Evolutionary conservation across 1,139 yeast genomes (phyloP), one percentile per base, ranked within the genome.

Genomic region (Magnusiomyces fungicola): DNA sequence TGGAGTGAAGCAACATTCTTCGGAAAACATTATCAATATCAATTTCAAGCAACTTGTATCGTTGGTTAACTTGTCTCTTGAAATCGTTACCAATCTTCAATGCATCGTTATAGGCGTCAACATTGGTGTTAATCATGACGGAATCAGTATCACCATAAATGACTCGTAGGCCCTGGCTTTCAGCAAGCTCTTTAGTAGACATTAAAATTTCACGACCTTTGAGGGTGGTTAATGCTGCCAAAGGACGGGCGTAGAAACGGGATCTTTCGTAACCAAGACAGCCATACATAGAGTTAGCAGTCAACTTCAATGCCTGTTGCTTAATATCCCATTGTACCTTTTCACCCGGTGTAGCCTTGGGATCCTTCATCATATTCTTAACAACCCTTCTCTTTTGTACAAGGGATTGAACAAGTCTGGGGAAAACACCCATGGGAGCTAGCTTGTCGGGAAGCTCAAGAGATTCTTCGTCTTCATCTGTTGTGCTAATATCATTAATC

Each of bases 91-190:
- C 99, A 56, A 89, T 83, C 59, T 76, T 76, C 42, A 87, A 68
- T 0, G 98, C 96, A 43, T 86, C 96, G 32, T 70, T 68, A 61
- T 77, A 84, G 39, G 71, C 75, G 51, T 76, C 79, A 42, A 80
- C 83, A 42, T 90, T 90, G 1, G 97, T 89, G 66, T 92, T 95
- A 63, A 94, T 89, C 99, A 94, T 94, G 49, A 94, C 97, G 33
- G 98, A 94, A 72, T 94, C 99, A 0, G 99, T 94, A 71, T 94
- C 99, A 73, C 99, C 99, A 62, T 94, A 94, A 19, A 94, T 88
- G 47, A 94, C 98, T 53, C 88, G 75, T 53, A 92, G 73, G 0
- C 86, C 85, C 58, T 83, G 72, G 52, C 83, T 76, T 65, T 90
- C 97, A 0, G 97, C 98, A 54, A 94, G 72, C 61, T 86, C 95